Conservation (phyloP, 495 filamentous ascomycete species). For the Chaetomium cochliodes region DNA sequence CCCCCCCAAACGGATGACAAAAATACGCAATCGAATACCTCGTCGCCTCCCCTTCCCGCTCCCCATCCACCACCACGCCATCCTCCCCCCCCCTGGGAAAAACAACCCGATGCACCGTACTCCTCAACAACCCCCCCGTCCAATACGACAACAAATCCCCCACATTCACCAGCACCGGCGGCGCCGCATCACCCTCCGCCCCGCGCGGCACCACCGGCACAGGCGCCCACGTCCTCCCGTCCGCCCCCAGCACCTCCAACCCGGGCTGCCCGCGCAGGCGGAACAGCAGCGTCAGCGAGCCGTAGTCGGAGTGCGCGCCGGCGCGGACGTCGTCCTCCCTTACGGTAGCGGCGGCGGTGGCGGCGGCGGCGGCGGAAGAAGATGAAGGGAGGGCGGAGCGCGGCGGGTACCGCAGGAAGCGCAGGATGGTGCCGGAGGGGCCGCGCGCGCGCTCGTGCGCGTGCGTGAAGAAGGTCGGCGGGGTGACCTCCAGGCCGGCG, state of each 20-base stretch:
- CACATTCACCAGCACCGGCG: conserved; percentile 88
- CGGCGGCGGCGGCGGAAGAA: too few species aligned
- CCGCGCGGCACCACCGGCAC: conserved; percentile 60
- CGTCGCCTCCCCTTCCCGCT: conserved; percentile 46
- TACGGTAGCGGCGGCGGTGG: conserved; percentile 60
- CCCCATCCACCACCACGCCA: conserved; percentile 44
- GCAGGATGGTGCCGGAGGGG: conserved; percentile 70
- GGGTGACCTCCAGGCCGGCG: conserved; percentile 56
- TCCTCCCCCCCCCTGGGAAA: conserved; percentile 50
- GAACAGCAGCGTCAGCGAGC: conserved; percentile 83
- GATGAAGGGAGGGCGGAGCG: conserved; percentile 16
- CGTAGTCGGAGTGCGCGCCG: conserved; percentile 89
- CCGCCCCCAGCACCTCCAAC: conserved; percentile 72
- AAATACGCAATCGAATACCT: conserved; percentile 90
- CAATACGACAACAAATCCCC: conserved; percentile 89
- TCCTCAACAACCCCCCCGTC: conserved; percentile 81
- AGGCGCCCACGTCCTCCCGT: conserved; percentile 54
- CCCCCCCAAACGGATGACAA: conserved; percentile 76
- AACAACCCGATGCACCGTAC: conserved; percentile 85
- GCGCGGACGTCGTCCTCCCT: conserved; percentile 68
- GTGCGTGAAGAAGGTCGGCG: conserved; percentile 65
- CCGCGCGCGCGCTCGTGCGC: conserved; percentile 63
- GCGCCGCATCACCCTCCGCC: conserved; percentile 54
- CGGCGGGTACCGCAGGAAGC: conserved; percentile 78
- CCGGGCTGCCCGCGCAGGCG: conserved; percentile 80